Evolutionary conservation across 768 basidiomycete genomes (phyloP).

Genomic region (Suillus bovinus): DNA sequence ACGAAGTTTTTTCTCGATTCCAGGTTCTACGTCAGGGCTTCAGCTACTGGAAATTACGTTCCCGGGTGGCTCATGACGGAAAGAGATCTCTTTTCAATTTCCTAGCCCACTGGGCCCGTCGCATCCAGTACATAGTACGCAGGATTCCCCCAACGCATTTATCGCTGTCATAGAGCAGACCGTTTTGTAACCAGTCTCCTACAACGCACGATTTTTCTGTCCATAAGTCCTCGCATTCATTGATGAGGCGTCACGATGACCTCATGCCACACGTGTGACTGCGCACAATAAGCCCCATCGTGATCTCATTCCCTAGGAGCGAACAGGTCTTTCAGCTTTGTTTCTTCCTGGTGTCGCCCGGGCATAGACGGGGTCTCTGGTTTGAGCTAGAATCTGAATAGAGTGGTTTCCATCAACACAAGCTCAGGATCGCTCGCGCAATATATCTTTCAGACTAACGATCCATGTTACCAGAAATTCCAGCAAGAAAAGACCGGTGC

Average conservation of each 20-base stretch:
- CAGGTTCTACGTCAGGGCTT: conserved; percentile 13
- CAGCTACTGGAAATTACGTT: conserved; percentile 24
- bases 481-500: neutral
- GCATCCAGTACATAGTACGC: conserved; percentile 13
- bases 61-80: conserved; percentile 24
- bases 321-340: no score
- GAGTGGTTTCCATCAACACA: no score
- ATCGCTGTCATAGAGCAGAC: neutral
- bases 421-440: neutral
- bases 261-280: no score
- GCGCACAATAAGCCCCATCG: no score
- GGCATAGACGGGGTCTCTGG: no score
- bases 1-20: conserved; percentile 27
- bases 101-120: conserved; percentile 16
- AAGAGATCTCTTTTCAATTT: conserved; percentile 9
- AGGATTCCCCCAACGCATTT: conserved; percentile 14
- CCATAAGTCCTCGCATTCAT: no score
- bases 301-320: no score
- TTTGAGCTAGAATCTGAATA: no score
- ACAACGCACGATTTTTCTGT: neutral
- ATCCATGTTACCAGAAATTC: neutral
- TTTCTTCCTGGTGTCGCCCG: no score
- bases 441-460: neutral
- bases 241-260: no score
- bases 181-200: neutral